A percentile compares a stretch with the other conserved stretches of the same genome.
These are phyloP conservation scores for Tephrocybe sp. DNA, from an alignment of 768 basidiomycete genomes.

Conservation along the genomic window DNA sequence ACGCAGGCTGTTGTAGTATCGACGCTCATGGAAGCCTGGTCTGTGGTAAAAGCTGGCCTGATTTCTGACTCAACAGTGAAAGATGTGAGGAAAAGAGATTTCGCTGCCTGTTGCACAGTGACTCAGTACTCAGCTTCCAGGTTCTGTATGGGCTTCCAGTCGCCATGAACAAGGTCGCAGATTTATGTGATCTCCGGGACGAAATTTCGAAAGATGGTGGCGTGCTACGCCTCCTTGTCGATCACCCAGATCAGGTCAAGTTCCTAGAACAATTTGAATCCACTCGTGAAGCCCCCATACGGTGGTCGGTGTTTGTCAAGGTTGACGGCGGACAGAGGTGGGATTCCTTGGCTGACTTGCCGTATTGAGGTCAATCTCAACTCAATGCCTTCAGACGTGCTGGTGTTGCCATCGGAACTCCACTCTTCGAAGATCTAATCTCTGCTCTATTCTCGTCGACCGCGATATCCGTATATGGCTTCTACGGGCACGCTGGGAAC, in stretches of 20 bases:
- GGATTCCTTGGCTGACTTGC: slow-evolving; percentile 20
- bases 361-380: slow-evolving; percentile 16
- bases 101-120: neutral
- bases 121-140: slow-evolving; percentile 34
- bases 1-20: slow-evolving; percentile 73
- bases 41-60: slow-evolving; percentile 64
- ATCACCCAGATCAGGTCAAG: slow-evolving; percentile 71
- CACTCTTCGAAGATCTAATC: slow-evolving; percentile 57
- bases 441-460: slow-evolving; percentile 51
- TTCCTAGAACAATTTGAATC: slow-evolving; percentile 63
- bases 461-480: slow-evolving; percentile 69
- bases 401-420: slow-evolving; percentile 56
- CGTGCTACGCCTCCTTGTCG: slow-evolving; percentile 66
- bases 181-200: slow-evolving; percentile 61
- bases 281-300: slow-evolving; percentile 33
- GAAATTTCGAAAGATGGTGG: slow-evolving; percentile 57
- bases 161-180: slow-evolving; percentile 66
- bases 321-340: slow-evolving; percentile 78
- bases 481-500: slow-evolving; percentile 80
- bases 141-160: slow-evolving; percentile 82
- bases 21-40: slow-evolving; percentile 83
- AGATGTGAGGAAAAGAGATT: slow-evolving; percentile 55
- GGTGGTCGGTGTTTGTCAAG: slow-evolving; percentile 83
- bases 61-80: slow-evolving; percentile 72
- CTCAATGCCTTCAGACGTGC: slow-evolving; percentile 57